These are phyloP conservation scores for Hyphochytrium catenoides DNA, from an alignment of 352 stramenopile species.

Conservation along the genomic window DNA sequence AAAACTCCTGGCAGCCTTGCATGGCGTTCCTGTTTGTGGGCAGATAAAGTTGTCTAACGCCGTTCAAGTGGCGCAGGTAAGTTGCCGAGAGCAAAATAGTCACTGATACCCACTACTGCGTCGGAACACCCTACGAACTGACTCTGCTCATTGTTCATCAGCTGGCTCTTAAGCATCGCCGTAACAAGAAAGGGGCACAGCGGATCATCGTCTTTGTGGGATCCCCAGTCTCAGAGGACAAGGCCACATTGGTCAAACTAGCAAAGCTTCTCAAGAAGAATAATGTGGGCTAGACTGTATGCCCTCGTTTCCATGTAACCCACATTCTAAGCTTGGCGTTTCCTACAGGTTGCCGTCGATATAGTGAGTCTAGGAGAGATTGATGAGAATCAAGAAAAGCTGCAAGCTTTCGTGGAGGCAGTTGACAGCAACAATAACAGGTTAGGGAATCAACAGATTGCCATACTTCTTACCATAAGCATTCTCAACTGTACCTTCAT, in stretches of 20 bases:
- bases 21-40: conserved; percentile 66
- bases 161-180: conserved; percentile 91
- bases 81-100: too few species aligned
- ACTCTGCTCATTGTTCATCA: conserved; percentile 9
- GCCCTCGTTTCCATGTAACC: not conserved
- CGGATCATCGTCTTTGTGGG: conserved; percentile 93
- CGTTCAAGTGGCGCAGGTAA: conserved; percentile 76
- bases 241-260: conserved; percentile 75
- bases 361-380: conserved; percentile 91
- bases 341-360: conserved; percentile 76
- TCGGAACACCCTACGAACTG: too few species aligned
- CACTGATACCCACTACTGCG: too few species aligned
- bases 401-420: conserved; percentile 68
- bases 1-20: conserved; percentile 82
- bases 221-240: conserved; percentile 68
- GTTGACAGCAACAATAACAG: conserved; percentile 79
- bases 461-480: not conserved
- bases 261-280: conserved; percentile 98
- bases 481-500: not conserved
- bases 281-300: conserved; percentile 38
- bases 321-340: not conserved
- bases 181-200: conserved; percentile 89
- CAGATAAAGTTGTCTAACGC: conserved; percentile 77
- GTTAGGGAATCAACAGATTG: conserved; percentile 8
- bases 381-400: conserved; percentile 58